Evolutionary conservation across 2,329 filamentous ascomycete species (phyloP), one percentile per base, ranked within the genome.

Genomic region (Pseudogymnoascus sp.): DNA sequence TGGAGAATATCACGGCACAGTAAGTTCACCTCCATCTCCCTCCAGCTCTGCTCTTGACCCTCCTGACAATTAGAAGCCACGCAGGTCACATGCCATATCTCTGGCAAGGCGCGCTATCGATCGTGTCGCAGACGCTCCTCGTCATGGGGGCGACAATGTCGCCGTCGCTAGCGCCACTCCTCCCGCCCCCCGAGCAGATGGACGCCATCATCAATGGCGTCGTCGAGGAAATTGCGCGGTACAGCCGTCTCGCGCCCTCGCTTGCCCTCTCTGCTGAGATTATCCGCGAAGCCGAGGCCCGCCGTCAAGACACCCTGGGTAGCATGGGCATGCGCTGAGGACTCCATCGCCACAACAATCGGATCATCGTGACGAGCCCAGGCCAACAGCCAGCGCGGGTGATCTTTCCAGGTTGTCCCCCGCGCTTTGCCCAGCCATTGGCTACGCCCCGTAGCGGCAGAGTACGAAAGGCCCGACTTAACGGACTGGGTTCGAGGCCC

Each of bases 111-210:
- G 88, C 89, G 7, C 79, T 94, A 37, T 91, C 88, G 20, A 90
- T 94, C 70, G 88, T 92, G 20, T 91, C 88, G 5, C 90, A 94
- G 73, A 88, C 88, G 1, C 78, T 94, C 14, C 78, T 94, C 43
- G 83, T 94, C 34, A 93, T 94, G 89, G 90, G 89, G 6, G 88
- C 89, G 14, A 91, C 87, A 14, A 89, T 93, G 84, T 91, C 86
- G 7, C 85, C 86, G 1, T 86, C 86, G 4, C 81, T 93, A 2
- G 79, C 80, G 7, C 76, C 81, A 1, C 75, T 86, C 22, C 78
- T 85, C 3, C 77, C 81, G 30, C 78, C 80, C 64, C 76, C 79
- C 60, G 80, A 84, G 64, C 78, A 85, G 35, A 82, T 92, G 67
- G 88, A 92, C 72, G 80, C 83, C 62, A 90, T 93, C 67, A 90